Base-by-base conservation (phyloP, 1,284 basidiomycete species). In the Cutaneotrichosporon mucoides region DNA sequence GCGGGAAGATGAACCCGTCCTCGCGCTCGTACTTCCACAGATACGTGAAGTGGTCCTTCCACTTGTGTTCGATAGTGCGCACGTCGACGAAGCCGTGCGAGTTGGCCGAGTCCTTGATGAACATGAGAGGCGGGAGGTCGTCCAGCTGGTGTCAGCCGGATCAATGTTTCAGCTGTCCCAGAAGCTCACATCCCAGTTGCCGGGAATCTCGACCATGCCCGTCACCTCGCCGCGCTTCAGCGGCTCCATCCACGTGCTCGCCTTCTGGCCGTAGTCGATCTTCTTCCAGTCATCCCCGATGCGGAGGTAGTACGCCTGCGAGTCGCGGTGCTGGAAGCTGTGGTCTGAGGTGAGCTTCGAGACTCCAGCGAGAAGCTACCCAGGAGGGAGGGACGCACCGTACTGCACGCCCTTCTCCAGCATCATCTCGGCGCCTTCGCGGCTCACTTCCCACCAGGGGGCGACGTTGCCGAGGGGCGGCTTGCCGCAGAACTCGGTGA, bases 391-490 rank as follows among this genome's bases (percentile, higher is more conserved):
- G 38, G 2, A 55, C 70, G 54, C 56, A 86, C 86, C 88, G 68
- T 89, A 89, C 76, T 86, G 81, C 46, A 90, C 85, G 0, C 88
- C 88, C 68, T 87, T 87, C 24, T 87, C 84, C 13, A 89, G 81
- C 15, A 90, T 76, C 36, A 90, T 78, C n/a, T 84, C 77, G 0
- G 84, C 85, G 1, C 85, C 85, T 72, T 88, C 87, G 59, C 83
- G 84, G 76, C 84, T 86, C 1, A 84, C 85, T 72, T 90, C 88
- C 87, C 88, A 90, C 87, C 87, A 90, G 0, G 88, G 86, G 7
- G 87, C 87, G 40, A 89, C 86, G 58, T 80, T 80, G 13, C 85
- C 84, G 68, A 84, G 83, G 1, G 88, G 88, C 13, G 86, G 81
- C 34, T 84, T 78, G 57, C 84, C 80, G 69, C 85, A 86, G 71